Conservation (phyloP, 305 asterid species). For the Ajuga reptans region DNA sequence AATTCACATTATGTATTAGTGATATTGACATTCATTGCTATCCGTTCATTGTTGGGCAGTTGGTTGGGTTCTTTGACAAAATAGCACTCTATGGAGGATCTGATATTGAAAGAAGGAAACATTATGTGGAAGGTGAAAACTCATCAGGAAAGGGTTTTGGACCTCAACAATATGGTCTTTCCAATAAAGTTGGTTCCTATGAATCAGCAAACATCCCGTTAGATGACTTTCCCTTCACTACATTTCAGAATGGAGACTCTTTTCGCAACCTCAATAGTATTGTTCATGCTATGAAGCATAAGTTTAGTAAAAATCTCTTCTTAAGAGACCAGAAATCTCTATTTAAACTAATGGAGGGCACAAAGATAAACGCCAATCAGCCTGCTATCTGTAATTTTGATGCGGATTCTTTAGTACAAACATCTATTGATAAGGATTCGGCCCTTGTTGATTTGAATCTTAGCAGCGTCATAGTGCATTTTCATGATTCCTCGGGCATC, state of each 20-base stretch:
- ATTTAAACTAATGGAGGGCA: slow-evolving; percentile 26
- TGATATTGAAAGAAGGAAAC: slow-evolving; percentile 25
- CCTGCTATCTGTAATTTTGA: slow-evolving; percentile 17
- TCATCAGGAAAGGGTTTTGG: slow-evolving; percentile 29
- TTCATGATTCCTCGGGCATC: slow-evolving; percentile 77
- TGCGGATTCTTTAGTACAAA: slow-evolving; percentile 25
- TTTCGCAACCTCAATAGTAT: slow-evolving; percentile 31
- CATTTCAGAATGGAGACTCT: slow-evolving; percentile 31
- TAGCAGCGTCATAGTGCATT: slow-evolving; percentile 46
- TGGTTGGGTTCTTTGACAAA: slow-evolving; percentile 51
- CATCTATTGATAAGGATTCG: slow-evolving; percentile 22
- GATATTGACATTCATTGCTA: slow-evolving; percentile 69
- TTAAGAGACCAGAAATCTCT: slow-evolving; percentile 32
- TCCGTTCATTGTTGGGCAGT: slow-evolving; percentile 57
- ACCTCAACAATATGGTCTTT: slow-evolving; percentile 26
- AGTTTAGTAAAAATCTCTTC: slow-evolving; percentile 38
- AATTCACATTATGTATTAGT: slow-evolving; percentile 37
- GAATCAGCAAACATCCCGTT: slow-evolving; percentile 38
- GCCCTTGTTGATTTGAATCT: slow-evolving; percentile 42
- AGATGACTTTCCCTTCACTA: slow-evolving; percentile 39
- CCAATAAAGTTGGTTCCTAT: slow-evolving; percentile 30
- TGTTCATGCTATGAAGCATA: slow-evolving; percentile 32
- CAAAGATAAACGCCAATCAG: slow-evolving; percentile 21
- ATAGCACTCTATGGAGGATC: slow-evolving; percentile 32
- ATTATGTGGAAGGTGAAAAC: slow-evolving; percentile 29